These are phyloP conservation scores for Dorcoceras hygrometricum DNA, from an alignment of 257 asterid genomes.

Conservation along the genomic window DNA sequence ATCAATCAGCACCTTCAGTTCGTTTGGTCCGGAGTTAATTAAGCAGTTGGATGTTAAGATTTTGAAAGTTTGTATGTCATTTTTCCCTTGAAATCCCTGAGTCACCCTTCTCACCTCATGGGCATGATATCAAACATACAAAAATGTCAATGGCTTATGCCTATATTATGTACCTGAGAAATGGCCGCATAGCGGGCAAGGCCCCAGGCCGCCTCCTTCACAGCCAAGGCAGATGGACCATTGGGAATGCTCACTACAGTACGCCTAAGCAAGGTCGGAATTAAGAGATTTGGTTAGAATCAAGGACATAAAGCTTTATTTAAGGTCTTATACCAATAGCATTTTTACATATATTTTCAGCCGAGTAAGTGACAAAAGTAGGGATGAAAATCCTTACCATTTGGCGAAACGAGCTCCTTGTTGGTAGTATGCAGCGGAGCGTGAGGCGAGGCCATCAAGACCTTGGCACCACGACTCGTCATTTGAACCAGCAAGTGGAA, in stretches of 20 bases:
- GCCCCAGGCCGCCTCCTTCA: slow-evolving; percentile 99
- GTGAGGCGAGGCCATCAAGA: slow-evolving; percentile 98
- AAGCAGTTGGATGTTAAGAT: background rate
- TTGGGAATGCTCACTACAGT: slow-evolving; percentile 95
- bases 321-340: background rate
- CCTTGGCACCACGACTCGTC: slow-evolving; percentile 98
- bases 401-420: slow-evolving; percentile 97
- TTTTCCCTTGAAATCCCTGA: background rate
- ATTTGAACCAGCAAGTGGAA: slow-evolving; percentile 86
- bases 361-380: background rate
- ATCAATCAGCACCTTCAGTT: background rate
- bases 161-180: slow-evolving; percentile 51
- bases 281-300: background rate
- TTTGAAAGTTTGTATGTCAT: background rate
- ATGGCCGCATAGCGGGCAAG: slow-evolving; percentile 95
- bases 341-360: background rate
- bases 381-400: slow-evolving; percentile 41
- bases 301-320: background rate
- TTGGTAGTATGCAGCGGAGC: slow-evolving; percentile 94
- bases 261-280: slow-evolving; percentile 50
- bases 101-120: too few species aligned
- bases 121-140: background rate
- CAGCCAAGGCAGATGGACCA: slow-evolving; percentile 92
- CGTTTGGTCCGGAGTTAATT: background rate
- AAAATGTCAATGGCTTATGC: background rate